Evolutionary conservation across 1,284 basidiomycete species (phyloP).

Genomic region (Trametes pubescens): DNA sequence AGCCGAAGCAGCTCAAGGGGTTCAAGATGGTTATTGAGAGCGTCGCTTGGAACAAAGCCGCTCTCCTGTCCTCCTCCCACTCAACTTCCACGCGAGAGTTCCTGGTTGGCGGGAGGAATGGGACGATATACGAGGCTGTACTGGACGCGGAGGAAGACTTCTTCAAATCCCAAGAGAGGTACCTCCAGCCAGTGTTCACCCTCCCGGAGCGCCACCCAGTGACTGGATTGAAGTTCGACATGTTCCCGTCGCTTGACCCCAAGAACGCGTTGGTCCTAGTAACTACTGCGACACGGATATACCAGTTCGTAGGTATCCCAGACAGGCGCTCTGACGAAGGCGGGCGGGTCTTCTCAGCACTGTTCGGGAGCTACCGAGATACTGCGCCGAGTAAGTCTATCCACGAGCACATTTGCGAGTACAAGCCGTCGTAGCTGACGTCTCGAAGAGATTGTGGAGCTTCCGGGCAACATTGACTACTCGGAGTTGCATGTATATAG

Average conservation of each 20-base stretch:
- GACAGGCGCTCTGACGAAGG: conserved; percentile 76
- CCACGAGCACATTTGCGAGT: not conserved
- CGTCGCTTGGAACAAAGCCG: conserved; percentile 92
- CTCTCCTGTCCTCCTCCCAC: conserved; percentile 67
- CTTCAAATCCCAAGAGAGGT: conserved; percentile 89
- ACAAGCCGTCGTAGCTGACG: conserved; percentile 8
- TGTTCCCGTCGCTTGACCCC: conserved; percentile 70
- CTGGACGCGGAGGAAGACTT: conserved; percentile 91
- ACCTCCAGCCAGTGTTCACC: conserved; percentile 82
- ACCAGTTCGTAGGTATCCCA: conserved; percentile 84
- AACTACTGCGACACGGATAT: conserved; percentile 90
- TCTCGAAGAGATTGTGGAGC: conserved; percentile 80
- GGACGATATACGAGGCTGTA: conserved; percentile 86
- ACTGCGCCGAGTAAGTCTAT: conserved; percentile 75
- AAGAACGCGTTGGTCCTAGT: conserved; percentile 76
- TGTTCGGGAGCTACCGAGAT: conserved; percentile 81
- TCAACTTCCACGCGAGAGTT: conserved; percentile 84
- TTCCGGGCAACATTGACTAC: conserved; percentile 77
- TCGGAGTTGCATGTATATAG: conserved; percentile 85
- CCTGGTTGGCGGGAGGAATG: conserved; percentile 88
- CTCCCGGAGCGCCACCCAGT: conserved; percentile 83
- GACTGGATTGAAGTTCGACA: conserved; percentile 84
- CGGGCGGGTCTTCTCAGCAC: conserved; percentile 76
- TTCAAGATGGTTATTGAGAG: conserved; percentile 92
- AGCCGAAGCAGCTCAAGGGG: conserved; percentile 79